Percentiles rank a stretch among this genome's conserved stretches.
Conservation (phyloP, 2,329 filamentous ascomycete species). For the Cytospora schulzeri region DNA sequence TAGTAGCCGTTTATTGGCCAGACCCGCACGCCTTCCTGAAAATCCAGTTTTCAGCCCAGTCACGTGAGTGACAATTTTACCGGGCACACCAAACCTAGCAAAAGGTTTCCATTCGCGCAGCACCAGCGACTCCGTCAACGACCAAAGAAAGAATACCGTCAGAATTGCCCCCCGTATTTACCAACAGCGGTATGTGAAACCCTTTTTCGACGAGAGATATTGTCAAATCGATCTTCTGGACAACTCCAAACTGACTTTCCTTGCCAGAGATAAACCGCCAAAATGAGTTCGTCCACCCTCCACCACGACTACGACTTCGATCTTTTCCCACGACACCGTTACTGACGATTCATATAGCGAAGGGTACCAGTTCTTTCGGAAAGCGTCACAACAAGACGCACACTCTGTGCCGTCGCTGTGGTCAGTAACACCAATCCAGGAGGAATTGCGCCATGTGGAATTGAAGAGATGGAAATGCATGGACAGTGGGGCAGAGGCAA, state of each 20-base stretch:
- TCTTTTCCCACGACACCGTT: slow-evolving; percentile 24
- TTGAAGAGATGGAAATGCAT: slow-evolving; percentile 14
- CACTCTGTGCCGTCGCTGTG: slow-evolving; percentile 97
- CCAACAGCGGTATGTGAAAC: slow-evolving; percentile 25
- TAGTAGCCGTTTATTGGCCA: not conserved
- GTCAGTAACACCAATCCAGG: slow-evolving; percentile 59
- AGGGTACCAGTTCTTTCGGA: slow-evolving; percentile 29
- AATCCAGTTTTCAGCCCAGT: not conserved
- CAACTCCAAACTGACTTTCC: slow-evolving; percentile 28
- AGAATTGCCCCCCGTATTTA: slow-evolving; percentile 23
- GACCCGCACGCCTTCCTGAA: not conserved
- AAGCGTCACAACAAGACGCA: slow-evolving; percentile 61
- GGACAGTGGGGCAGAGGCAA: slow-evolving; percentile 12
- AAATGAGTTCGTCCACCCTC: slow-evolving; percentile 56
- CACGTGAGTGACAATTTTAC: slow-evolving; percentile 16
- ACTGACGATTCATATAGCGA: slow-evolving; percentile 28
- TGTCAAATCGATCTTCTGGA: not conserved
- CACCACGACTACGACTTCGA: slow-evolving; percentile 17
- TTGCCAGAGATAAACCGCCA: slow-evolving; percentile 46
- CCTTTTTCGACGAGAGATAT: not conserved
- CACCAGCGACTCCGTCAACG: slow-evolving; percentile 27
- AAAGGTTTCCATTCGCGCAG: slow-evolving; percentile 2
- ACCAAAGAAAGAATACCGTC: slow-evolving; percentile 24
- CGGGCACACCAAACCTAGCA: slow-evolving; percentile 17
- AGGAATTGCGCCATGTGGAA: not conserved